Conservation (phyloP, 164 flowering plant species). For the Piper longum region DNA sequence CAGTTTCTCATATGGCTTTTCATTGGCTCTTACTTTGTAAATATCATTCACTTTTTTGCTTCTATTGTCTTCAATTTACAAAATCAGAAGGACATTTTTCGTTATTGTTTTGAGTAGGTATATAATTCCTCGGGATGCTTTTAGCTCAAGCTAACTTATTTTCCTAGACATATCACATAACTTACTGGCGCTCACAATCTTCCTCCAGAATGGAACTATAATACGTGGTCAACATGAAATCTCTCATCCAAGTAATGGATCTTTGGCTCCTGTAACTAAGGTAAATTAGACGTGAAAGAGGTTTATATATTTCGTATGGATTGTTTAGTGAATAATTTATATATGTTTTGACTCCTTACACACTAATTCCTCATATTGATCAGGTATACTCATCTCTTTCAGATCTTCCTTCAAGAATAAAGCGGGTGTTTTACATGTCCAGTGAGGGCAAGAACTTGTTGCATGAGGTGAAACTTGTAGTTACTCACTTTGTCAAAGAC, state of each 20-base stretch:
- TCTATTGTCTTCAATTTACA: no score
- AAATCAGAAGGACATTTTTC: no score
- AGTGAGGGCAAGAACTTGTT: constrained; percentile 74
- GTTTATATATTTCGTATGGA: neutral
- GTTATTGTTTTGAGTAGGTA: neutral
- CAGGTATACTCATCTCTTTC: constrained; percentile 42
- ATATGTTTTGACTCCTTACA: neutral
- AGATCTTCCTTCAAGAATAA: constrained; percentile 67
- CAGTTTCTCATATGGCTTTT: no score
- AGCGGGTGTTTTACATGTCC: constrained; percentile 88
- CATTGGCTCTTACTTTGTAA: no score
- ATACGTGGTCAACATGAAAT: constrained; percentile 97
- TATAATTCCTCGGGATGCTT: neutral
- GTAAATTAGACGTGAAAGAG: constrained; percentile 17
- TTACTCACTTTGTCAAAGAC: neutral
- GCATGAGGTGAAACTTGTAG: constrained; percentile 51
- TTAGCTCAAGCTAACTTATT: neutral
- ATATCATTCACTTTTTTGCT: no score
- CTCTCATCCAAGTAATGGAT: constrained; percentile 74
- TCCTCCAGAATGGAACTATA: constrained; percentile 66
- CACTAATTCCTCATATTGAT: constrained; percentile 1
- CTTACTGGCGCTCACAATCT: neutral
- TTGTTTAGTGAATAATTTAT: neutral
- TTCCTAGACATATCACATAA: neutral
- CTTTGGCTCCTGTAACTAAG: constrained; percentile 51